Percentiles rank a stretch among this genome's conserved stretches.
Evolutionary conservation across 805 yeast genomes (phyloP).

Genomic region (Kodamaea sagamina): DNA sequence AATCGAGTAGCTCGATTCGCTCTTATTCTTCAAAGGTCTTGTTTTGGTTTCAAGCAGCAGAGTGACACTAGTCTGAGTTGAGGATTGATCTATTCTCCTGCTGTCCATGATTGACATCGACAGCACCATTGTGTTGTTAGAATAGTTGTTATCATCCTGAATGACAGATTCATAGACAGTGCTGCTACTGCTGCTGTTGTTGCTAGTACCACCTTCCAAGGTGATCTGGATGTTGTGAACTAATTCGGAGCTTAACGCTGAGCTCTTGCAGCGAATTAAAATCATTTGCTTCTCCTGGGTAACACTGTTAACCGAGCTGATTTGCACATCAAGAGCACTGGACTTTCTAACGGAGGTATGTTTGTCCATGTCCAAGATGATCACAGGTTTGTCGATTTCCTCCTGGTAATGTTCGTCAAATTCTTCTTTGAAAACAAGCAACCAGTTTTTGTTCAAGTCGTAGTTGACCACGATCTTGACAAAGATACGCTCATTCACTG

Average conservation of each 20-base stretch:
- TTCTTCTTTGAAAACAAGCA: slow-evolving; percentile 44
- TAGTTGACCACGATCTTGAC: slow-evolving; percentile 42
- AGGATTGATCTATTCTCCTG: slow-evolving; percentile 19
- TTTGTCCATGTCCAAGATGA: slow-evolving; percentile 32
- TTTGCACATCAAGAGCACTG: slow-evolving; percentile 42
- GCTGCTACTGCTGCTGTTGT: slow-evolving; percentile 18
- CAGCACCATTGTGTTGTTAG: slow-evolving; percentile 31
- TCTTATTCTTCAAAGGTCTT: not conserved
- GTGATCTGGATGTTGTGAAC: slow-evolving; percentile 29
- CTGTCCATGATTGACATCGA: slow-evolving; percentile 44
- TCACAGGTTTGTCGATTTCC: slow-evolving; percentile 37
- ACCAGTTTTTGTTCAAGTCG: slow-evolving; percentile 36
- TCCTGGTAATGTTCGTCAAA: slow-evolving; percentile 32
- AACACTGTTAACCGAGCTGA: slow-evolving; percentile 34
- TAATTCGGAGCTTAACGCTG: slow-evolving; percentile 27
- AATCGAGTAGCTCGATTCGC: slow-evolving; percentile 22
- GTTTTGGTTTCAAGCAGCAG: slow-evolving; percentile 9
- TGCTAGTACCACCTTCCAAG: slow-evolving; percentile 24
- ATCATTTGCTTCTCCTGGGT: slow-evolving; percentile 29
- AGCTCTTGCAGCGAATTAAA: slow-evolving; percentile 36
- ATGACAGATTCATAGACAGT: slow-evolving; percentile 18
- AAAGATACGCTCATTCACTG: slow-evolving; percentile 37
- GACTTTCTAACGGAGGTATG: slow-evolving; percentile 33
- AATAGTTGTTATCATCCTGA: slow-evolving; percentile 7
- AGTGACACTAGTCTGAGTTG: slow-evolving; percentile 21